Conservation (phyloP, 805 yeast species). For the Allodekkera sacchari region DNA sequence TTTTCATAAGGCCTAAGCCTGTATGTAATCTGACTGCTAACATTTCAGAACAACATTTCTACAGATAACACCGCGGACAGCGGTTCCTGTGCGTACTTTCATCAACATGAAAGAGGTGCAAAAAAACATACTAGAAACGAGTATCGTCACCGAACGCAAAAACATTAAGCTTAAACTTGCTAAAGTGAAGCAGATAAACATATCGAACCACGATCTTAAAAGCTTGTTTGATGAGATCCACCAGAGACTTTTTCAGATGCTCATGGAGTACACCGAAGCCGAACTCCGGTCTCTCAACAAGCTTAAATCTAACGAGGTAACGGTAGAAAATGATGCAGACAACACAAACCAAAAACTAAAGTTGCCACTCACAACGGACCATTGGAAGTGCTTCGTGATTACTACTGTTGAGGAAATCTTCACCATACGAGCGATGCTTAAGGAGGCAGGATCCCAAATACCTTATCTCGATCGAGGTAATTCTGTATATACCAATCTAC, state of each 20-base stretch:
- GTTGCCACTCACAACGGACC: conserved; percentile 15
- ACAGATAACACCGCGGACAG: conserved; percentile 7
- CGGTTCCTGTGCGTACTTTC: conserved; percentile 19
- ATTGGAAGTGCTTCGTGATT: conserved; percentile 19
- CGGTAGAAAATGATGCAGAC: conserved; percentile 2
- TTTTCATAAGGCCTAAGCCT: neutral
- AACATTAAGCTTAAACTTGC: conserved; percentile 10
- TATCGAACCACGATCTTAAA: conserved; percentile 18
- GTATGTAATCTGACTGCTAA: neutral
- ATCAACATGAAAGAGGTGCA: conserved; percentile 17
- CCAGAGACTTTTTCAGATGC: conserved; percentile 10
- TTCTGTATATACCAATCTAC: conserved; percentile 1
- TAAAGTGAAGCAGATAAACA: conserved; percentile 14
- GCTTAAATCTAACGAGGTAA: neutral
- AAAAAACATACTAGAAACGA: conserved; percentile 11
- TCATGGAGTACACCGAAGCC: conserved; percentile 15
- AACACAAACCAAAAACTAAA: conserved; percentile 5
- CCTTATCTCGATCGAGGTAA: conserved; percentile 1
- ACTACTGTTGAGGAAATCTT: conserved; percentile 15
- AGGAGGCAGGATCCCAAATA: conserved; percentile 1
- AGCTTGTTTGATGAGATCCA: conserved; percentile 13
- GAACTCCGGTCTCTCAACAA: conserved; percentile 12
- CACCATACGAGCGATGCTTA: conserved; percentile 4
- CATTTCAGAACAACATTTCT: conserved; percentile 16
- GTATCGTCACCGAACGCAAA: conserved; percentile 2